phyloP scores from a whole-genome alignment of 2,329 filamentous ascomycete species.

The Claviceps spartinae region DNA sequence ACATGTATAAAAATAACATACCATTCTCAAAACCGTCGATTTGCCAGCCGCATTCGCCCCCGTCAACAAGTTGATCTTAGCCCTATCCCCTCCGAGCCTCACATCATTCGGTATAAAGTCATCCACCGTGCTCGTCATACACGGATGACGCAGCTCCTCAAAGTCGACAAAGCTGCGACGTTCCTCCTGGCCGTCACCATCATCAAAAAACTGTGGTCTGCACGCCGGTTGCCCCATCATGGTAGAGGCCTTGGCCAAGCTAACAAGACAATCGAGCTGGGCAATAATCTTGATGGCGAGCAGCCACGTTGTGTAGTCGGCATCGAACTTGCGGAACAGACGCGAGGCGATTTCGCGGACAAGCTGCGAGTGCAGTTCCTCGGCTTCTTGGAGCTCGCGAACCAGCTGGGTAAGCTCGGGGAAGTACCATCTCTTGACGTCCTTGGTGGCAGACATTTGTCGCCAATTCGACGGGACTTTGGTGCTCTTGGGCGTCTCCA shows the following conservation, averaged over 20 bases:
- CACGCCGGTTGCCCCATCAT: conserved; percentile 78
- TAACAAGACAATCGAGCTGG: conserved; percentile 89
- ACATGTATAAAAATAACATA: conserved; percentile 25
- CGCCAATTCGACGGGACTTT: conserved; percentile 85
- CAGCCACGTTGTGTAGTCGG: conserved; percentile 75
- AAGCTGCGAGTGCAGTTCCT: conserved; percentile 86
- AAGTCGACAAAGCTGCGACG: conserved; percentile 75
- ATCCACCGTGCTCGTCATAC: conserved; percentile 75
- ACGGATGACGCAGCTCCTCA: conserved; percentile 83
- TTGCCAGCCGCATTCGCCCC: conserved; percentile 96
- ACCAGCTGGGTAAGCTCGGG: conserved; percentile 70
- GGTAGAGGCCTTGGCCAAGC: conserved; percentile 76
- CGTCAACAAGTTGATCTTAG: conserved; percentile 84
- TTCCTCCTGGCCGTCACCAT: conserved; percentile 39
- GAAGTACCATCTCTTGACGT: conserved; percentile 90
- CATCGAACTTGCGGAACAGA: conserved; percentile 79
- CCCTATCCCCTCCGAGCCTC: conserved; percentile 61
- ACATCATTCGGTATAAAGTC: conserved; percentile 98
- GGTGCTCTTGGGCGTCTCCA: conserved; percentile 73
- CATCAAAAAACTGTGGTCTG: conserved; percentile 65
- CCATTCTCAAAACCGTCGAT: conserved; percentile 91
- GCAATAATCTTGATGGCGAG: conserved; percentile 80
- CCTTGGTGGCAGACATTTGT: conserved; percentile 88
- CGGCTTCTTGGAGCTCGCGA: conserved; percentile 78
- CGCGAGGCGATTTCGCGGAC: conserved; percentile 72